Conservation (phyloP, 306 rosid genomes). For the Quercus rubra region DNA sequence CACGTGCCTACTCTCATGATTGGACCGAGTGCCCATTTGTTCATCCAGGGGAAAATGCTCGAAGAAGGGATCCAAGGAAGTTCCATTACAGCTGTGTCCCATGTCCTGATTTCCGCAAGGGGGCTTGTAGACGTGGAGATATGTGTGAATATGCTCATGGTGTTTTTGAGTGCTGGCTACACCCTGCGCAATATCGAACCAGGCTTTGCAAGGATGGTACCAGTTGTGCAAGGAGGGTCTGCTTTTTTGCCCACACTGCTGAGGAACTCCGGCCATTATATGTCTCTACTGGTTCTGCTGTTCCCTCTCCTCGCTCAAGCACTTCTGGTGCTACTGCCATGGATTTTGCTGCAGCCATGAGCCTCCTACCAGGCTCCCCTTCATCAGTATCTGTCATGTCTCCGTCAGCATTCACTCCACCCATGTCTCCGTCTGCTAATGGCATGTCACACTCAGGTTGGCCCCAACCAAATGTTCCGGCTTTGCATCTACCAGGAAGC, state of each 20-base stretch:
- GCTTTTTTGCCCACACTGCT: constrained; percentile 87
- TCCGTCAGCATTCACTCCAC: constrained; percentile 86
- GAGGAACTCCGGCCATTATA: constrained; percentile 88
- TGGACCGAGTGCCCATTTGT: constrained; percentile 99
- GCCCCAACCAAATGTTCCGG: constrained; percentile 94
- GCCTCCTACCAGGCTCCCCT: constrained; percentile 85
- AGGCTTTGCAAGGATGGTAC: constrained; percentile 91
- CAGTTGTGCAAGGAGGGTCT: constrained; percentile 78
- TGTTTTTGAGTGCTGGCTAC: constrained; percentile 95
- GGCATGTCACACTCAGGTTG: constrained; percentile 81
- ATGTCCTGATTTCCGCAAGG: constrained; percentile 92
- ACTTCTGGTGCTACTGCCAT: constrained; percentile 65
- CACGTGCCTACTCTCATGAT: constrained; percentile 93
- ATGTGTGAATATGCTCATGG: constrained; percentile 98
- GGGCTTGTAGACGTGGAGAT: constrained; percentile 93
- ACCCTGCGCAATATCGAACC: constrained; percentile 92
- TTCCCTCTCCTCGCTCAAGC: constrained; percentile 86
- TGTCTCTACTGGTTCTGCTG: constrained; percentile 92
- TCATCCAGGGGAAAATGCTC: constrained; percentile 96
- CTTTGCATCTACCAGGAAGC: constrained; percentile 86
- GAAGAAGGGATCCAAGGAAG: constrained; percentile 96
- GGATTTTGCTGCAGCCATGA: constrained; percentile 93
- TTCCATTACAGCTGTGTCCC: constrained; percentile 94
- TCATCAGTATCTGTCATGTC: constrained; percentile 80
- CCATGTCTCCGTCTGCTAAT: constrained; percentile 82